Percentiles rank a stretch among this genome's conserved stretches.
Conservation (phyloP, 208 protist genomes). For the Tetramitus jugosus region DNA sequence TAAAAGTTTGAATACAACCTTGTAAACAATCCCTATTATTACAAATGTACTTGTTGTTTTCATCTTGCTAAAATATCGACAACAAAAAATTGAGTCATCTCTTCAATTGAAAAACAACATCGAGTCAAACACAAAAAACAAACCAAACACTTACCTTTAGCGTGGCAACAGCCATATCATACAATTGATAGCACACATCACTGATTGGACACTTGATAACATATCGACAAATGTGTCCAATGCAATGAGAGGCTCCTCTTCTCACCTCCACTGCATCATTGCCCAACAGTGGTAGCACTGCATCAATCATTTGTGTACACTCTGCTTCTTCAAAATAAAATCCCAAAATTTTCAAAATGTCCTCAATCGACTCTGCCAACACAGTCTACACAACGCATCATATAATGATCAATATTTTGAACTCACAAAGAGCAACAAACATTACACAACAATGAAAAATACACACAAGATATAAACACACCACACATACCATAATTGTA, state of each 20-base stretch:
- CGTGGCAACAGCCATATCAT: not conserved
- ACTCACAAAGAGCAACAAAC: not conserved
- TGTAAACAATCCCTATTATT: not conserved
- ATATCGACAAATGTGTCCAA: not conserved
- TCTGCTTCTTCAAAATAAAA: not conserved
- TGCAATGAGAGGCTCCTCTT: not conserved
- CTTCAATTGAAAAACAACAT: not conserved
- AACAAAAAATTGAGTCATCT: no score
- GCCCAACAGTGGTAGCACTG: not conserved
- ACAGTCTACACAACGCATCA: no score
- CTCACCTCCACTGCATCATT: not conserved
- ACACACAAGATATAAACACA: not conserved
- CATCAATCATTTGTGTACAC: not conserved
- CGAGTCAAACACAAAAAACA: not conserved
- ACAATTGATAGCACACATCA: not conserved
- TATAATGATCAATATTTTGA: no score
- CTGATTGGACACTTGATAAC: not conserved
- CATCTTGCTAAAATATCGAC: no score
- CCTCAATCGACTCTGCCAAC: no score
- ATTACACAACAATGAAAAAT: not conserved
- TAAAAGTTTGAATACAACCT: not conserved
- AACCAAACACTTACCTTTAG: not conserved
- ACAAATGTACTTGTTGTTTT: no score
- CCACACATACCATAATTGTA: not conserved
- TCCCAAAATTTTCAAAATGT: slow-evolving; percentile 17